These are phyloP conservation scores for Casaregolazyma lundiana DNA, from an alignment of 1,139 yeast genomes.

Conservation along the genomic window DNA sequence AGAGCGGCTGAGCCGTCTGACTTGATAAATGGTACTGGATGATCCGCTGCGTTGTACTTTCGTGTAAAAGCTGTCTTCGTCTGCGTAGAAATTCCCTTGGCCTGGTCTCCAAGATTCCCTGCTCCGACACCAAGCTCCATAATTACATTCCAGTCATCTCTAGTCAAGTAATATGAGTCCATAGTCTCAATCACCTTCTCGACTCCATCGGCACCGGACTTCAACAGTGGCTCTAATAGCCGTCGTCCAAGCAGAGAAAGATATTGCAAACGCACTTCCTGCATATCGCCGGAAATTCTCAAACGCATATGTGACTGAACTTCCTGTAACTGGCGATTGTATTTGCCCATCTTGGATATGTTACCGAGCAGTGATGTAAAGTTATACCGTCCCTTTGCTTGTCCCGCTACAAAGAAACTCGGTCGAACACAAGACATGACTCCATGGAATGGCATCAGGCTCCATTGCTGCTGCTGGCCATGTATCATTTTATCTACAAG, in stretches of 20 bases:
- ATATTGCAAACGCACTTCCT: constrained; percentile 73
- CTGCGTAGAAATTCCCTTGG: constrained; percentile 66
- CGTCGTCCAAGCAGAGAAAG: constrained; percentile 57
- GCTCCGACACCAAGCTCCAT: constrained; percentile 75
- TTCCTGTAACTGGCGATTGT: constrained; percentile 74
- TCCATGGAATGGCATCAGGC: constrained; percentile 88
- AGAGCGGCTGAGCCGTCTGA: constrained; percentile 46
- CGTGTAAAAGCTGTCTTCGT: constrained; percentile 84
- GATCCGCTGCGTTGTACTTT: constrained; percentile 65
- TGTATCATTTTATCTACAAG: constrained; percentile 74
- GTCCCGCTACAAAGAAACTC: constrained; percentile 70
- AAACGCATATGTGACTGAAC: constrained; percentile 83
- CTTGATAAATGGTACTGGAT: constrained; percentile 82
- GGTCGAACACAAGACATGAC: constrained; percentile 84
- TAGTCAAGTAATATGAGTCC: constrained; percentile 81
- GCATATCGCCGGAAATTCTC: constrained; percentile 69
- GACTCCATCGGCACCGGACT: constrained; percentile 58
- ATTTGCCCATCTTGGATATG: constrained; percentile 79
- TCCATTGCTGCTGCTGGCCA: constrained; percentile 94
- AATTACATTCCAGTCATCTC: constrained; percentile 87
- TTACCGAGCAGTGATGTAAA: constrained; percentile 91
- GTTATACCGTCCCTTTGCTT: constrained; percentile 59
- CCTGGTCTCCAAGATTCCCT: constrained; percentile 31
- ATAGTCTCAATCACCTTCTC: constrained; percentile 57
- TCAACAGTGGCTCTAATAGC: constrained; percentile 53